Percentiles rank a stretch among this genome's conserved stretches.
Conservation (phyloP, 2,329 filamentous ascomycete species). For the Penicillium sp. region DNA sequence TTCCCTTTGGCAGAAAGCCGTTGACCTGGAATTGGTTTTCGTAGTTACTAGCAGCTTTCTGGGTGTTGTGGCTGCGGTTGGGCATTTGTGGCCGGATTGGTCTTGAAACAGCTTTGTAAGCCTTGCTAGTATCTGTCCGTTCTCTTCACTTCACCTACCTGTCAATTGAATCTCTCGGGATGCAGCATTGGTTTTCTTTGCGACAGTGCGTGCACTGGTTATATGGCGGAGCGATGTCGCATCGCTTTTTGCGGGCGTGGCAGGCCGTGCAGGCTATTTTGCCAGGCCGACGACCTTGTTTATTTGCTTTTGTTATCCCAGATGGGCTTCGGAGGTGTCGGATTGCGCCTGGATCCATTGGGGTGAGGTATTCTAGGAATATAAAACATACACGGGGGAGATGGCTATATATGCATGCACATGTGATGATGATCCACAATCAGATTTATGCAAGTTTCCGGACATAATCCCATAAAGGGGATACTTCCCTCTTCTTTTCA, state of each 20-base stretch:
- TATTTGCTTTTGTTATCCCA: constrained; percentile 2
- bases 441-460: too few species aligned
- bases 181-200: not conserved
- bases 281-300: constrained; percentile 2
- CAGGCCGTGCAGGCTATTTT: constrained; percentile 7
- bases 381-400: not conserved
- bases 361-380: not conserved
- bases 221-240: constrained; percentile 1
- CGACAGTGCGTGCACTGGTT: constrained; percentile 5
- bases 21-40: not conserved
- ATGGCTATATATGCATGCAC: not conserved
- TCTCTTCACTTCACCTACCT: not conserved
- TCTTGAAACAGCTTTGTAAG: not conserved
- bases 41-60: not conserved
- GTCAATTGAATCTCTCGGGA: constrained; percentile 2
- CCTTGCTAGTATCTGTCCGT: not conserved
- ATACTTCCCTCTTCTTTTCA: too few species aligned
- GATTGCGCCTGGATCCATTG: not conserved
- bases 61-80: not conserved
- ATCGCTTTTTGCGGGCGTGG: constrained; percentile 7
- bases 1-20: not conserved
- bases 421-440: too few species aligned
- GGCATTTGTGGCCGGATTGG: not conserved
- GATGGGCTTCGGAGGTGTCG: not conserved
- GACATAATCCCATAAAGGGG: too few species aligned